Evolutionary conservation across 2,329 filamentous ascomycete species (phyloP).

Genomic region (Coniochaeta ligniaria): DNA sequence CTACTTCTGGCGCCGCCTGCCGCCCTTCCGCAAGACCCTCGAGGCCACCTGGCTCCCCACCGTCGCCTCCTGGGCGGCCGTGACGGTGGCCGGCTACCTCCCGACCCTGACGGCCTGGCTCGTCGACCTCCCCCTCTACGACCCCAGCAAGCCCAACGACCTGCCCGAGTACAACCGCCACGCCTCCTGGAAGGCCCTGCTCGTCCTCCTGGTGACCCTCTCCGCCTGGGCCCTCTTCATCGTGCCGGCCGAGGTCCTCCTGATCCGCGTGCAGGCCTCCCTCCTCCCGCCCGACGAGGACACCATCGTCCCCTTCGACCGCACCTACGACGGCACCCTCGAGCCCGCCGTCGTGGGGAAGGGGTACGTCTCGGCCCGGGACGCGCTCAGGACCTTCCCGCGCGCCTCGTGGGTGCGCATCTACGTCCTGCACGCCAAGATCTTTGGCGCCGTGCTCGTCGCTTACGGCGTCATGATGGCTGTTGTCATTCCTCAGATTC

Average conservation of each 20-base stretch:
- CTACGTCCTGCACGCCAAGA: slow-evolving; percentile 69
- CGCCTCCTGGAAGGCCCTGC: slow-evolving; percentile 36
- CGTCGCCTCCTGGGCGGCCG: slow-evolving; percentile 52
- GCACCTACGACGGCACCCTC: slow-evolving; percentile 71
- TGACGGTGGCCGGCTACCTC: slow-evolving; percentile 39
- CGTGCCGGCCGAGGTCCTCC: slow-evolving; percentile 68
- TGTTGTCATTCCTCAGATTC: slow-evolving; percentile 28
- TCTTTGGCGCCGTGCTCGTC: slow-evolving; percentile 47
- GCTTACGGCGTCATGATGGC: slow-evolving; percentile 43
- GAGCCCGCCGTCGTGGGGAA: slow-evolving; percentile 67
- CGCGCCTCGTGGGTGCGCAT: slow-evolving; percentile 65
- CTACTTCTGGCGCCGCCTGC: slow-evolving; percentile 63
- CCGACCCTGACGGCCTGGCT: slow-evolving; percentile 39
- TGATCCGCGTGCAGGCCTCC: slow-evolving; percentile 80
- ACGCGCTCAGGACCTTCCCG: slow-evolving; percentile 76
- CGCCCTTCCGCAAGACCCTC: slow-evolving; percentile 55
- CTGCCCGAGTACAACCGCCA: slow-evolving; percentile 28
- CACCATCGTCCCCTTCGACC: slow-evolving; percentile 85
- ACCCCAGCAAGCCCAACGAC: slow-evolving; percentile 18
- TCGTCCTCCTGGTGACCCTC: slow-evolving; percentile 38
- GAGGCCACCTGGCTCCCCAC: slow-evolving; percentile 63
- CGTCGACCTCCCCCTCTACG: slow-evolving; percentile 36
- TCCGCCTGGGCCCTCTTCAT: slow-evolving; percentile 54
- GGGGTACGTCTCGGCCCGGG: slow-evolving; percentile 62
- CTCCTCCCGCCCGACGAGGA: slow-evolving; percentile 76